Evolutionary conservation across 169 alveolate genomes (phyloP).

Genomic region (Plasmodium relictum): DNA sequence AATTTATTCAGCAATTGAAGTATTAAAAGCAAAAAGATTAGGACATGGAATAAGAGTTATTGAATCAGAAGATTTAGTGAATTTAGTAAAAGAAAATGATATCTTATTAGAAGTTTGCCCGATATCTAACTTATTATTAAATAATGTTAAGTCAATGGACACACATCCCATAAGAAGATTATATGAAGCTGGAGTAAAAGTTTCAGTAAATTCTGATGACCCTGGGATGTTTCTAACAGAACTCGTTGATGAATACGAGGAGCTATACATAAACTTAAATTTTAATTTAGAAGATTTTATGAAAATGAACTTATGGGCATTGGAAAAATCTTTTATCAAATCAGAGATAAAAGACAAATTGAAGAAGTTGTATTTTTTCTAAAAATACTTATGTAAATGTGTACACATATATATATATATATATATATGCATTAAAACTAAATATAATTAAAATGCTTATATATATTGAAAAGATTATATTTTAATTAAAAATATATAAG

Average conservation of each 20-base stretch:
- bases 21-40: conserved; percentile 75
- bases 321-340: conserved; percentile 77
- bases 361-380: conserved; percentile 53
- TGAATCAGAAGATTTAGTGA: conserved; percentile 76
- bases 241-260: conserved; percentile 76
- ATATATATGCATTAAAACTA: neutral
- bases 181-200: conserved; percentile 80
- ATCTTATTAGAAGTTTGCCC: conserved; percentile 79
- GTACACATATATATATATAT: neutral
- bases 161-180: conserved; percentile 78
- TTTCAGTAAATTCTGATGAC: conserved; percentile 78
- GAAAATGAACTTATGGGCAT: conserved; percentile 79
- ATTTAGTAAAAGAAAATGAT: conserved; percentile 66
- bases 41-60: conserved; percentile 80
- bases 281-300: conserved; percentile 77
- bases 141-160: conserved; percentile 70
- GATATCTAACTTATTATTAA: conserved; percentile 74
- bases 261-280: conserved; percentile 61
- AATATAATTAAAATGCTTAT: neutral
- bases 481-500: neutral
- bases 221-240: conserved; percentile 79
- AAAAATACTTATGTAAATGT: neutral
- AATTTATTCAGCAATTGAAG: conserved; percentile 54
- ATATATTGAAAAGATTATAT: neutral
- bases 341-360: conserved; percentile 28